Evolutionary conservation across 2,329 filamentous ascomycete species (phyloP).

Genomic region (Xylaria hypoxylon): DNA sequence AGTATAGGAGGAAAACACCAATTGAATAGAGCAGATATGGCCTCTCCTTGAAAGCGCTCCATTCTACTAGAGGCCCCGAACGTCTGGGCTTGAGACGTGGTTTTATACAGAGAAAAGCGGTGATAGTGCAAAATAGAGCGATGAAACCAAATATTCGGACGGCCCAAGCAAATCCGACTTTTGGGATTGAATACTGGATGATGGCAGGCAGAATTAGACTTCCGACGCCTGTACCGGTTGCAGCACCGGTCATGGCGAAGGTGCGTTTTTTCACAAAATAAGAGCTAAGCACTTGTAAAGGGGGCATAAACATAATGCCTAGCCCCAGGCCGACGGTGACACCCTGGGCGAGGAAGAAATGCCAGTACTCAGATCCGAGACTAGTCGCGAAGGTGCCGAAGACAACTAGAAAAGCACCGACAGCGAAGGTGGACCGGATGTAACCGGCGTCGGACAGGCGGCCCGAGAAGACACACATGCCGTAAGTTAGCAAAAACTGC

Average conservation of each 20-base stretch:
- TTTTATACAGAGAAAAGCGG: constrained; percentile 13
- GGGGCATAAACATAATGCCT: constrained; percentile 66
- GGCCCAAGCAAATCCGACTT: constrained; percentile 74
- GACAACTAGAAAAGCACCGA: constrained; percentile 50
- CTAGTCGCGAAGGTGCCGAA: constrained; percentile 64
- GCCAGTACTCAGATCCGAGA: constrained; percentile 58
- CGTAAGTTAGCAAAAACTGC: constrained; percentile 51
- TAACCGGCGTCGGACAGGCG: constrained; percentile 50
- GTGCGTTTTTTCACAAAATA: constrained; percentile 69
- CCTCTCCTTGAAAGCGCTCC: constrained; percentile 19
- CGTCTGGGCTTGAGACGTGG: constrained; percentile 19
- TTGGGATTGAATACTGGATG: constrained; percentile 68
- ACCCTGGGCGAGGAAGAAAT: constrained; percentile 55
- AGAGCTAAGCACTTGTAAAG: constrained; percentile 59
- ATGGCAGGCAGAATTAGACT: constrained; percentile 72
- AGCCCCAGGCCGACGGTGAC: constrained; percentile 49
- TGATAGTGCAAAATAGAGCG: constrained; percentile 17
- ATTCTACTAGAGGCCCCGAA: constrained; percentile 18
- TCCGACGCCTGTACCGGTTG: constrained; percentile 70
- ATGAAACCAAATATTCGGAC: constrained; percentile 71
- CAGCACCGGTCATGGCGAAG: constrained; percentile 69
- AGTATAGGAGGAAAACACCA: constrained; percentile 39
- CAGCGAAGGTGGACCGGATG: constrained; percentile 21
- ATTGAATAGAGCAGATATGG: constrained; percentile 23
- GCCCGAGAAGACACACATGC: constrained; percentile 25